Evolutionary conservation across 2,329 filamentous ascomycete genomes (phyloP).

Genomic region (Verticillium tricorpus): DNA sequence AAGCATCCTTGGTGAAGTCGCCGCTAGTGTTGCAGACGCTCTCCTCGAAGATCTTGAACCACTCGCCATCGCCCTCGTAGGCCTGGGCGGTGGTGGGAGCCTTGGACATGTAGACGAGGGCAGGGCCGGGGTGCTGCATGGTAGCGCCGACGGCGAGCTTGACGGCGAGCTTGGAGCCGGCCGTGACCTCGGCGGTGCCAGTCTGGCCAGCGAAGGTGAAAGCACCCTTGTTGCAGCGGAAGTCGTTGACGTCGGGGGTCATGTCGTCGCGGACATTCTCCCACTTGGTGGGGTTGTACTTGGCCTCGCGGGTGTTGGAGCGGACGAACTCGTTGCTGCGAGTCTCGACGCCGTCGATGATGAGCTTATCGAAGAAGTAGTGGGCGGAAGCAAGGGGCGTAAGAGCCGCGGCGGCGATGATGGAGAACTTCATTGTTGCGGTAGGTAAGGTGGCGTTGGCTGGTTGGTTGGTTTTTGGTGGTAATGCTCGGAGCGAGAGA

Average conservation of each 20-base stretch:
- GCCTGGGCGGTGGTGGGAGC: conserved; percentile 35
- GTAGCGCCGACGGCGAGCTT: conserved; percentile 44
- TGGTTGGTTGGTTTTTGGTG: not conserved
- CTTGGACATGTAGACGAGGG: conserved; percentile 37
- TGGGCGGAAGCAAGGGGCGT: conserved; percentile 2
- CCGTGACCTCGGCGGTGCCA: conserved; percentile 13
- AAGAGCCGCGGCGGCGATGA: not conserved
- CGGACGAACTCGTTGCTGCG: conserved; percentile 1
- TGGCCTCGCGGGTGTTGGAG: conserved; percentile 1
- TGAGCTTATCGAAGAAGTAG: conserved; percentile 5
- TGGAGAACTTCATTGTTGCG: conserved; percentile 2
- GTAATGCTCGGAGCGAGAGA: not conserved
- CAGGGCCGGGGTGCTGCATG: conserved; percentile 40
- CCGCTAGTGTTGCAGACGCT: conserved; percentile 12
- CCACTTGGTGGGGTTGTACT: conserved; percentile 14
- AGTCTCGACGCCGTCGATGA: conserved; percentile 1
- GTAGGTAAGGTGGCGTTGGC: not conserved
- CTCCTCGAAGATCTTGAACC: conserved; percentile 18
- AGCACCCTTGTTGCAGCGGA: conserved; percentile 17
- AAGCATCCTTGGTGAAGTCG: conserved; percentile 16
- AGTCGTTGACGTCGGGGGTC: conserved; percentile 4
- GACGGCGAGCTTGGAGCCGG: conserved; percentile 45
- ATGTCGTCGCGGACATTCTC: conserved; percentile 3
- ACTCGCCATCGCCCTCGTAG: conserved; percentile 41
- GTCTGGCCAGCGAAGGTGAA: conserved; percentile 15